phyloP scores from a whole-genome alignment of 306 rosid genomes.

The Adenanthera pavonina region DNA sequence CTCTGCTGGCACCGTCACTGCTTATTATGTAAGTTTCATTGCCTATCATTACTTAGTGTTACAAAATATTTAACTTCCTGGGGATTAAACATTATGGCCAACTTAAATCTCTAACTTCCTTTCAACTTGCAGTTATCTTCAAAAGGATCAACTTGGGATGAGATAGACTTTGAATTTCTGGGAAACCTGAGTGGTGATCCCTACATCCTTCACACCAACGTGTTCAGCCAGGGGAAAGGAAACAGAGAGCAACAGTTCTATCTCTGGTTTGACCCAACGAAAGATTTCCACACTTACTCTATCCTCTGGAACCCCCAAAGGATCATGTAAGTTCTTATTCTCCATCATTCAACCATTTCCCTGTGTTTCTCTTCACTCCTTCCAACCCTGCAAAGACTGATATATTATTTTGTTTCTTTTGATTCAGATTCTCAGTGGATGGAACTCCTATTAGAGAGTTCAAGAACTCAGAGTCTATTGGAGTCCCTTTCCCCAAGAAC shows the following conservation, averaged over 20 bases:
- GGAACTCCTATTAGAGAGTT: constrained; percentile 79
- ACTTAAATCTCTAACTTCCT: not conserved
- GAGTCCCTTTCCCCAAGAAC: constrained; percentile 70
- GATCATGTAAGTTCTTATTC: constrained; percentile 50
- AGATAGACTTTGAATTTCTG: constrained; percentile 75
- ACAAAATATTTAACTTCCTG: too few relatives aligned
- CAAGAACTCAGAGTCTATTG: constrained; percentile 63
- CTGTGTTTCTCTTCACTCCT: constrained; percentile 8
- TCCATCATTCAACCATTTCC: not conserved
- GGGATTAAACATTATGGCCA: not conserved
- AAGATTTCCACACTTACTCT: constrained; percentile 74
- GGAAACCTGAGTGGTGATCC: constrained; percentile 81
- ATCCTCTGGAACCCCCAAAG: constrained; percentile 69
- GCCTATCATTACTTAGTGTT: not conserved
- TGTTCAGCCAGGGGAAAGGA: constrained; percentile 75
- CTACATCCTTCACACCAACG: constrained; percentile 71
- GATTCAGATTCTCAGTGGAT: constrained; percentile 69
- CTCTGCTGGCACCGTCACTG: constrained; percentile 86
- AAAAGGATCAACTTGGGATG: constrained; percentile 72
- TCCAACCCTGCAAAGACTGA: not conserved
- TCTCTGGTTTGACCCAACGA: constrained; percentile 84
- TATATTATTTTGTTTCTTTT: not conserved
- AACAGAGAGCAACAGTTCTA: constrained; percentile 78
- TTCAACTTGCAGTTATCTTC: constrained; percentile 56
- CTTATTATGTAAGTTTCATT: constrained; percentile 61